Evolutionary conservation across 257 asterid species (phyloP).

Genomic region (Nicotiana noctiflora): DNA sequence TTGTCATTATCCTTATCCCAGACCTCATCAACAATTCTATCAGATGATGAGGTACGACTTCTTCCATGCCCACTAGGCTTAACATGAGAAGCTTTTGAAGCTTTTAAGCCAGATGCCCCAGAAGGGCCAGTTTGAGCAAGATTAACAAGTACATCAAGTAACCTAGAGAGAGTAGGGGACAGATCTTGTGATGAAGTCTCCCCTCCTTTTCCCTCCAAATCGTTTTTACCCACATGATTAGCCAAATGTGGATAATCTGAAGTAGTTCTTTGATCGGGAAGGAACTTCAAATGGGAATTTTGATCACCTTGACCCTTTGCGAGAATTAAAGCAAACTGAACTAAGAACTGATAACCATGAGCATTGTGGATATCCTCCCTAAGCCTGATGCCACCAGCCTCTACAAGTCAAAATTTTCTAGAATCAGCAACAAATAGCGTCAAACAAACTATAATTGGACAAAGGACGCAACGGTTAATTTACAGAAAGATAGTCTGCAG

Average conservation of each 20-base stretch:
- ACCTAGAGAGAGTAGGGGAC: conserved; percentile 78
- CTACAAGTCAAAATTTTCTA: conserved; percentile 48
- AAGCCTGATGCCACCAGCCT: conserved; percentile 83
- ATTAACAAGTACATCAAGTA: conserved; percentile 78
- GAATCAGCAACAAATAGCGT: conserved; percentile 25
- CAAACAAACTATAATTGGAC: not conserved
- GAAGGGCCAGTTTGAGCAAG: conserved; percentile 77
- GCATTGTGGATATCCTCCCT: conserved; percentile 98
- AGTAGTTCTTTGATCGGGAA: conserved; percentile 39
- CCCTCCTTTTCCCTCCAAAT: conserved; percentile 34
- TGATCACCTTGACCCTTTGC: conserved; percentile 50
- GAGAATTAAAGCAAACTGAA: conserved; percentile 90
- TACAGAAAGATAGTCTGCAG: not conserved
- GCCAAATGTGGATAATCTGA: conserved; percentile 31
- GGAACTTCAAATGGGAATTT: conserved; percentile 27
- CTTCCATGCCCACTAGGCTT: conserved; percentile 56
- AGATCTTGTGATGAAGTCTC: conserved; percentile 40
- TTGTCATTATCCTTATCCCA: conserved; percentile 86
- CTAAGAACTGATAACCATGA: conserved; percentile 94
- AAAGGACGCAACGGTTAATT: not conserved
- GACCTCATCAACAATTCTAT: conserved; percentile 55
- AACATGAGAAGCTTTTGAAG: conserved; percentile 49
- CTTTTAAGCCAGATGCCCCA: conserved; percentile 31
- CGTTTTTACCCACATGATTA: conserved; percentile 25
- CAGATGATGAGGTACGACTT: conserved; percentile 72